These are phyloP conservation scores for Ganoderma lingzhi DNA, from an alignment of 1,284 basidiomycete genomes.

Conservation along the genomic window DNA sequence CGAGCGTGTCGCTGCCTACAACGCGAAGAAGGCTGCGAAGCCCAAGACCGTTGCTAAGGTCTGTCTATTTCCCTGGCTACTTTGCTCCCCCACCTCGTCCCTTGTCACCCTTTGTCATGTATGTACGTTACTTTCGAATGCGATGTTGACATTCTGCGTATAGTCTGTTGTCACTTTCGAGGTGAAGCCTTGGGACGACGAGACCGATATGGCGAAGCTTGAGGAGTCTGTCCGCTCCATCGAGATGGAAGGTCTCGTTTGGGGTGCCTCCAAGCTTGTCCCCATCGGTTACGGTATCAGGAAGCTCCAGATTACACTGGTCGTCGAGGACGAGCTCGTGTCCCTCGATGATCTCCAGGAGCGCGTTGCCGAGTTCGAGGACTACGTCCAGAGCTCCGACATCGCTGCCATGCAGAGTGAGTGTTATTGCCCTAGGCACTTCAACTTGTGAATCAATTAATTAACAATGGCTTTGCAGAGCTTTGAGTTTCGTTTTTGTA, in stretches of 20 bases:
- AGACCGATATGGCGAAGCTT: constrained; percentile 94
- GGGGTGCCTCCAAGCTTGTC: constrained; percentile 93
- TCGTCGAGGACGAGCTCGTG: constrained; percentile 97
- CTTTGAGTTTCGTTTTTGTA: constrained; percentile 19
- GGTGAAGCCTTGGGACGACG: constrained; percentile 99
- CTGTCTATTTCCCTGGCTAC: constrained; percentile 35
- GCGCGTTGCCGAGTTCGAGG: constrained; percentile 87
- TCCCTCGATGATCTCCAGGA: constrained; percentile 96
- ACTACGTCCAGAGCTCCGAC: constrained; percentile 96
- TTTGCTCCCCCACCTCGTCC: background rate
- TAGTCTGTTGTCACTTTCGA: constrained; percentile 96
- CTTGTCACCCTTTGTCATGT: constrained; percentile 26
- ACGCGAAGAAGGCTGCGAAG: constrained; percentile 94
- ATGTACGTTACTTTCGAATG: constrained; percentile 25
- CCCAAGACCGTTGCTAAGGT: constrained; percentile 92
- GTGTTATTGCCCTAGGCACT: constrained; percentile 37
- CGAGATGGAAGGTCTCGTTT: constrained; percentile 92
- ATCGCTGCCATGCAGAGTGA: constrained; percentile 90
- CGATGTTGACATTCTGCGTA: constrained; percentile 31
- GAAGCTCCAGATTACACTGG: constrained; percentile 94
- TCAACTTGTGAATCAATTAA: background rate
- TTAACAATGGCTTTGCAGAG: constrained; percentile 15
- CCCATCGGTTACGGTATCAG: constrained; percentile 94
- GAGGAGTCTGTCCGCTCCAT: constrained; percentile 89
- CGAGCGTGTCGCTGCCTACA: constrained; percentile 95